These are phyloP conservation scores for Colletotrichum lindemuthianum DNA, from an alignment of 2,329 filamentous ascomycete genomes.

Conservation along the genomic window DNA sequence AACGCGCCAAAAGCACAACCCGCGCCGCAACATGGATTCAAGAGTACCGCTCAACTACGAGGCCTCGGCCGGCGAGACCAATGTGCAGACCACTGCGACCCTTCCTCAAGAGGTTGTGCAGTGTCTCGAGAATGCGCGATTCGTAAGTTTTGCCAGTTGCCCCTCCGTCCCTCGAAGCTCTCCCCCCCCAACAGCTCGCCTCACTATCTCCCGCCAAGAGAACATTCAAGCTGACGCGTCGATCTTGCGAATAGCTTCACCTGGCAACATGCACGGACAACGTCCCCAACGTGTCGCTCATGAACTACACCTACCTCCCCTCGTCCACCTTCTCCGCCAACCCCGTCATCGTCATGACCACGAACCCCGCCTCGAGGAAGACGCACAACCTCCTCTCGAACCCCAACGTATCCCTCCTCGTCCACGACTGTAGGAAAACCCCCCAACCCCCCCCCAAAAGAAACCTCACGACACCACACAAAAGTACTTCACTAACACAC, in stretches of 20 bases:
- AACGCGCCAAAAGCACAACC: constrained; percentile 25
- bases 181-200: constrained; percentile 20
- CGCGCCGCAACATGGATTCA: constrained; percentile 60
- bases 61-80: constrained; percentile 76
- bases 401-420: constrained; percentile 89
- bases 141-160: constrained; percentile 65
- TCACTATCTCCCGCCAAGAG: constrained; percentile 10
- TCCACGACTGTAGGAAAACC: constrained; percentile 78
- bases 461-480: neutral
- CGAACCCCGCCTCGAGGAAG: constrained; percentile 81
- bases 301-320: constrained; percentile 99
- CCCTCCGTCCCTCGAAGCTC: constrained; percentile 16
- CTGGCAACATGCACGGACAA: constrained; percentile 89
- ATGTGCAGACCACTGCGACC: constrained; percentile 74
- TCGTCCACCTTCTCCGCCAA: constrained; percentile 73
- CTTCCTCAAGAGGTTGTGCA: constrained; percentile 88
- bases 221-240: constrained; percentile 18
- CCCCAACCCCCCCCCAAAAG: no score
- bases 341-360: constrained; percentile 97
- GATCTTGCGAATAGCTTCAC: constrained; percentile 74
- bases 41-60: constrained; percentile 80
- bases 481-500: constrained; percentile 17
- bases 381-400: constrained; percentile 85
- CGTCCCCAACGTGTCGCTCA: constrained; percentile 90
- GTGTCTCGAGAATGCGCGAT: constrained; percentile 93